Evolutionary conservation across 2,329 filamentous ascomycete species (phyloP).

Genomic region (Dothidotthia symphoricarpi): DNA sequence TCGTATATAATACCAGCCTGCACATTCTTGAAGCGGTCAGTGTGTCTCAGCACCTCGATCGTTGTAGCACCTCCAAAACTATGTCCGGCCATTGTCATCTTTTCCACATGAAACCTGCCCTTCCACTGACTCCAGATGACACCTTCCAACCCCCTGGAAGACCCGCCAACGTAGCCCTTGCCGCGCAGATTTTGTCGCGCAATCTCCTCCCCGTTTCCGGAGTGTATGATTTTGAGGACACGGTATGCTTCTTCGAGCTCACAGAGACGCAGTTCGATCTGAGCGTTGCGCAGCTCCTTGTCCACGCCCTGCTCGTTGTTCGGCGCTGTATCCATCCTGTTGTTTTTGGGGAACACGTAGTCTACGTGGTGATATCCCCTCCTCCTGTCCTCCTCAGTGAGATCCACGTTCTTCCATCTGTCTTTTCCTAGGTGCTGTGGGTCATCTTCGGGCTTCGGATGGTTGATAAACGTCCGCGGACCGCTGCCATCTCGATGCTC

Average conservation of each 20-base stretch:
- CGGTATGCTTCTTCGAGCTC: conserved; percentile 64
- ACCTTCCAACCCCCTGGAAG: conserved; percentile 58
- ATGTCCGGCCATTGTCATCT: conserved; percentile 63
- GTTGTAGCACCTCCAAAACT: conserved; percentile 66
- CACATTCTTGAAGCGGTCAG: conserved; percentile 56
- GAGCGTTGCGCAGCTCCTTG: conserved; percentile 57
- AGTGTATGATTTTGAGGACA: conserved; percentile 56
- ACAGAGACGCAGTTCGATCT: conserved; percentile 62
- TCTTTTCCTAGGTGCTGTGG: conserved; percentile 18
- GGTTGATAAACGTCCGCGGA: conserved; percentile 61
- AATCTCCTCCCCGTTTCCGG: conserved; percentile 55
- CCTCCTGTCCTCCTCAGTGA: conserved; percentile 39
- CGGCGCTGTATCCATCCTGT: conserved; percentile 49
- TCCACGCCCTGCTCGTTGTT: conserved; percentile 62
- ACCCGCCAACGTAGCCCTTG: conserved; percentile 59
- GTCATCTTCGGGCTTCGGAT: conserved; percentile 37
- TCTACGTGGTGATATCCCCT: conserved; percentile 53
- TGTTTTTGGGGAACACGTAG: conserved; percentile 62
- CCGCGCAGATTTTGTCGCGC: conserved; percentile 55
- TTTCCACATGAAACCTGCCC: conserved; percentile 54
- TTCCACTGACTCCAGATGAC: conserved; percentile 59
- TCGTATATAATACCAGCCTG: conserved; percentile 66
- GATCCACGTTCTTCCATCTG: conserved; percentile 36
- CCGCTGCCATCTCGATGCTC: conserved; percentile 66
- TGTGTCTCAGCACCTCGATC: conserved; percentile 58